Evolutionary conservation across 2,329 filamentous ascomycete genomes (phyloP).

Genomic region (Talaromyces sp.): DNA sequence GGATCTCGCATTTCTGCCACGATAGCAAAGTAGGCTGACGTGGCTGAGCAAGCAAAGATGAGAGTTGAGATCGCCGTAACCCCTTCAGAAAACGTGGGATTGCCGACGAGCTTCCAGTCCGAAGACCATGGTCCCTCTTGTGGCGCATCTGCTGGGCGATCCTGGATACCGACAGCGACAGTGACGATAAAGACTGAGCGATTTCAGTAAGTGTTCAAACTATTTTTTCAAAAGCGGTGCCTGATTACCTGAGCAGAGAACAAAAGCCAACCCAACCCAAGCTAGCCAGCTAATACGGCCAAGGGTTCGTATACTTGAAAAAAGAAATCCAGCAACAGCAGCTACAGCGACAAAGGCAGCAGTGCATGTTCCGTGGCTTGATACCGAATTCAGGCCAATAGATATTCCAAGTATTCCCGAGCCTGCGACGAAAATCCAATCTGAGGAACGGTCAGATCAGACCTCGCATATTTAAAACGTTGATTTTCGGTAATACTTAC

Average conservation of each 20-base stretch:
- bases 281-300: constrained; percentile 38
- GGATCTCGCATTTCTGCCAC: constrained; percentile 44
- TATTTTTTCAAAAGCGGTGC: not conserved
- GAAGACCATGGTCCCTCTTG: constrained; percentile 14
- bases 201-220: not conserved
- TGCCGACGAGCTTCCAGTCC: constrained; percentile 22
- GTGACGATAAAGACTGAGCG: constrained; percentile 17
- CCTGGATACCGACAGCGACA: constrained; percentile 17
- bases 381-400: constrained; percentile 47
- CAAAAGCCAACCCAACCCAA: constrained; percentile 33
- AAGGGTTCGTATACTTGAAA: constrained; percentile 41
- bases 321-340: constrained; percentile 21
- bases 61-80: constrained; percentile 34
- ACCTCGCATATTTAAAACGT: not conserved
- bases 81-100: constrained; percentile 29
- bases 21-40: constrained; percentile 39
- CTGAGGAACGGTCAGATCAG: constrained; percentile 1
- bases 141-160: constrained; percentile 15
- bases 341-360: constrained; percentile 30
- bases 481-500: constrained; percentile 11
- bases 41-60: constrained; percentile 32
- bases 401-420: constrained; percentile 48
- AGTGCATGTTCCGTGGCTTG: constrained; percentile 38
- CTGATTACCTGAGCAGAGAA: constrained; percentile 15
- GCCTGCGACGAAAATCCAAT: constrained; percentile 44